These are phyloP conservation scores for Magnaporthales sp. DNA, from an alignment of 2,329 filamentous ascomycete genomes.

Conservation along the genomic window DNA sequence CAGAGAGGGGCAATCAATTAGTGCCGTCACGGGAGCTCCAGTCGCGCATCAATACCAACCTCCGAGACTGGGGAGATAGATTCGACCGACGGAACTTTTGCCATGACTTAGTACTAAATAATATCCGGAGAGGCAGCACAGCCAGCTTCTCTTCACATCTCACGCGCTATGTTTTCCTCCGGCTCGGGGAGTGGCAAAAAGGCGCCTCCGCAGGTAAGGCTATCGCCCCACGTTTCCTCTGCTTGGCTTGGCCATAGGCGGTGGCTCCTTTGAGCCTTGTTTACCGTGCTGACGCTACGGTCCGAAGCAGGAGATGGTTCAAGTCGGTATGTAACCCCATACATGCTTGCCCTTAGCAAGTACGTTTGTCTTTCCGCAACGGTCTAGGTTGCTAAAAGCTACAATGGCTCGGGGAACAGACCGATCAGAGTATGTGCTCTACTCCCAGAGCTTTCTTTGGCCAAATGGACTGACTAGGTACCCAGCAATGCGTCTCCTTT, in stretches of 20 bases:
- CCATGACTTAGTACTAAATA: neutral
- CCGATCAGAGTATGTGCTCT: constrained; percentile 50
- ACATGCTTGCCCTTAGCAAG: neutral
- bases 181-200: constrained; percentile 57
- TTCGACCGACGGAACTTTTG: neutral
- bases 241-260: constrained; percentile 1
- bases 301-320: constrained; percentile 80
- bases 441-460: neutral
- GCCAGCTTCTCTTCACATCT: neutral
- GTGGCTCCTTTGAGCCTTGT: constrained; percentile 6
- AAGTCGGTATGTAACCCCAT: constrained; percentile 69
- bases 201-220: constrained; percentile 59
- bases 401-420: constrained; percentile 32
- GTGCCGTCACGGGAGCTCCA: neutral
- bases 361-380: neutral
- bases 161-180: constrained; percentile 51
- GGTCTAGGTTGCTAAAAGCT: constrained; percentile 1
- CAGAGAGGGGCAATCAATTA: neutral
- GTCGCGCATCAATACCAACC: neutral
- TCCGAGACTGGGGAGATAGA: neutral
- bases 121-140: neutral
- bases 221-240: constrained; percentile 4
- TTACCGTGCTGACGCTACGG: constrained; percentile 7
- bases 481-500: constrained; percentile 81
- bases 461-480: constrained; percentile 21